phyloP scores from a whole-genome alignment of 1,139 yeast genomes.

The Sugiyamaella neomexicana region DNA sequence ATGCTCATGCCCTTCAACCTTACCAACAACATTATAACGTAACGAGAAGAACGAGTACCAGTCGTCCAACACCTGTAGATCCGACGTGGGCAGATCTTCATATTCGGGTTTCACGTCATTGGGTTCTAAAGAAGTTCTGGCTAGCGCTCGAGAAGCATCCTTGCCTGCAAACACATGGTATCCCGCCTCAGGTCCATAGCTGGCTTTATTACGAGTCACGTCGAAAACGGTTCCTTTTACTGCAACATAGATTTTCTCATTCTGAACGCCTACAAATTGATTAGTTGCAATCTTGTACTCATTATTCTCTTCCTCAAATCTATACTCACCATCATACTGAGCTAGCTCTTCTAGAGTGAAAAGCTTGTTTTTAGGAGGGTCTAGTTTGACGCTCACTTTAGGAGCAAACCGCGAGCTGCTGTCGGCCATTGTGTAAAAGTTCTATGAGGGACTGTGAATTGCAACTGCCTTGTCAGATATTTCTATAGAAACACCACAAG shows the following conservation, averaged over 20 bases:
- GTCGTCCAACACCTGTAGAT: constrained; percentile 67
- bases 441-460: not conserved
- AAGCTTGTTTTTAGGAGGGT: constrained; percentile 49
- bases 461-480: not conserved
- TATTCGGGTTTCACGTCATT: constrained; percentile 70
- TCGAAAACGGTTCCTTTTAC: constrained; percentile 77
- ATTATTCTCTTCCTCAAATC: not conserved
- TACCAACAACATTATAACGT: constrained; percentile 56
- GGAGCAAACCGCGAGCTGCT: constrained; percentile 45
- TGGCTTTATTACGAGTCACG: constrained; percentile 61
- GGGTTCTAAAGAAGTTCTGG: constrained; percentile 51
- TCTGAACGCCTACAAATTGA: constrained; percentile 41
- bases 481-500: not conserved
- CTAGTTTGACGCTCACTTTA: constrained; percentile 50
- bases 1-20: constrained; percentile 14
- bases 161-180: constrained; percentile 74
- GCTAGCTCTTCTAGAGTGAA: constrained; percentile 47
- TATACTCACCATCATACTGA: constrained; percentile 48
- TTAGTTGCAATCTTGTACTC: not conserved
- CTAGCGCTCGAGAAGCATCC: constrained; percentile 74
- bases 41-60: constrained; percentile 85
- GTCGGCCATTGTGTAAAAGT: constrained; percentile 5
- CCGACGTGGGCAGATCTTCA: constrained; percentile 58
- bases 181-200: constrained; percentile 75
- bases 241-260: constrained; percentile 60